Evolutionary conservation across 108 stramenopile species (phyloP), one percentile per base, ranked within the genome.

Genomic region (Conticribra guillardii): DNA sequence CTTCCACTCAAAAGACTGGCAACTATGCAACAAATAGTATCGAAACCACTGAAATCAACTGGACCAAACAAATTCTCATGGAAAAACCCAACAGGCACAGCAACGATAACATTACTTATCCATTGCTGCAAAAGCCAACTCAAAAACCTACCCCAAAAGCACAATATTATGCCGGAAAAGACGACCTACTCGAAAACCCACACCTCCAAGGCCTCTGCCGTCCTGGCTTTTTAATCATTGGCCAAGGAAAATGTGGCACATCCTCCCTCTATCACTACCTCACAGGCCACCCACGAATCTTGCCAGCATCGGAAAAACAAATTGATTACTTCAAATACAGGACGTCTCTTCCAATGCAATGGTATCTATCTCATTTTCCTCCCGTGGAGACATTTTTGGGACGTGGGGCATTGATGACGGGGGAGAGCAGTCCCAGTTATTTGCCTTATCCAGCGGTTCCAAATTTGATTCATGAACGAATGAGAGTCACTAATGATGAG

Each of bases 181-280:
- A 50, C 33, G 55, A 55, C 11, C 4, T 55, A 37, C 15, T 41
- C 1, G 3, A 22, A 24, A 58, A 41, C 19, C 30, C 31, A n/a
- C 46, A 73, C 34, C 51, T 66, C 0, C 41, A 26, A 62, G 93
- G 88, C 28, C 32, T 80, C 7, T 95, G 94, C 63, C 84, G 91
- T 4, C 94, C 94, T 22, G 88, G 94, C 9, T 95, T 92, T 65
- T 31, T 95, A 9, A 95, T 92, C 46, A 83, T 92, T 32, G 94
- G 94, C 8, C 88, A 89, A 45, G 94, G 91, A 32, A 95, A 95
- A 72, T 95, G 94, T 72, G 94, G 90, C 18, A 95, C 94, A n/a
- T 82, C 81, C 24, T 80, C 79, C 2, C 71, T 80, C 2, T 80
- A 80, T 64, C 88, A 95, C 29, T 95, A 95, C 51, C 72, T 95